Percentiles rank a stretch among this genome's conserved stretches.
phyloP scores from a whole-genome alignment of 768 basidiomycete genomes.

The Trametes gibbosa region DNA sequence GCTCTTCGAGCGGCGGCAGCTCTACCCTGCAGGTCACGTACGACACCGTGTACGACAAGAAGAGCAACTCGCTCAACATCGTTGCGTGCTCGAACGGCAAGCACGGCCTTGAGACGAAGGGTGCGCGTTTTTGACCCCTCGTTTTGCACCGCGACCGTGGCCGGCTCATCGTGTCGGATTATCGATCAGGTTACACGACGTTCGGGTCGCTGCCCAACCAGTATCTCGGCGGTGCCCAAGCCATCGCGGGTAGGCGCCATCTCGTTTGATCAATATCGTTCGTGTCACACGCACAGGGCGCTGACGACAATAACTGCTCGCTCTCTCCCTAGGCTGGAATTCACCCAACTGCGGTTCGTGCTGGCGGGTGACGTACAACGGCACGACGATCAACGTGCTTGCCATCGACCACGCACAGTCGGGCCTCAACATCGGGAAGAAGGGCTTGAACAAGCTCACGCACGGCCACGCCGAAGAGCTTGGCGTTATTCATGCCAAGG shows the following conservation, averaged over 20 bases:
- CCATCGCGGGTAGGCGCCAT: constrained; percentile 17
- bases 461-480: constrained; percentile 42
- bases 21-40: constrained; percentile 31
- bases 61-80: constrained; percentile 23
- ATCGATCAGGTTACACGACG: constrained; percentile 33
- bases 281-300: background rate
- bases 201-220: constrained; percentile 35
- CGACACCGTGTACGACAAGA: constrained; percentile 36
- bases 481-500: constrained; percentile 46
- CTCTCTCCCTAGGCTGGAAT: constrained; percentile 27
- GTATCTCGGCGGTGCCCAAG: constrained; percentile 32
- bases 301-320: too few relatives aligned
- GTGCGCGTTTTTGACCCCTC: background rate
- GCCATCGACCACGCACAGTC: constrained; percentile 30
- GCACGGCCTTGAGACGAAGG: constrained; percentile 34
- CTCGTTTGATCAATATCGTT: background rate
- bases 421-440: constrained; percentile 34
- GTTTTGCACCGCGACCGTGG: background rate
- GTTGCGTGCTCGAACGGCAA: constrained; percentile 39
- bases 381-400: constrained; percentile 27
- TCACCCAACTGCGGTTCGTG: constrained; percentile 34
- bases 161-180: background rate
- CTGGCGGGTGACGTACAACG: constrained; percentile 30
- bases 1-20: background rate
- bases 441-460: constrained; percentile 35